Conservation (phyloP, 441 rosid genomes). For the Aquilaria agallochum region DNA sequence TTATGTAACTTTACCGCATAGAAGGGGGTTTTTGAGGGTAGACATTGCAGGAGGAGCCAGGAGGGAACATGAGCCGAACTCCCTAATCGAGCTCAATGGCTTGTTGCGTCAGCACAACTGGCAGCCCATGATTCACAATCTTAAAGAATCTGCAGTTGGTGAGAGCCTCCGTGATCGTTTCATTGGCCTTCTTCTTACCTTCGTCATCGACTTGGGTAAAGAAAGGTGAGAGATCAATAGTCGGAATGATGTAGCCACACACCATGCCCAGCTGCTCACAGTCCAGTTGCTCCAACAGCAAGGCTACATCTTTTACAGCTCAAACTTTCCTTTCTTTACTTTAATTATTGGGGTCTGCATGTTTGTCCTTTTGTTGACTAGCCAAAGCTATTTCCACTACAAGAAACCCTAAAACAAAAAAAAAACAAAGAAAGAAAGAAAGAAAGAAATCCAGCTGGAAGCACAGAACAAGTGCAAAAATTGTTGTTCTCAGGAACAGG, state of each 20-base stretch:
- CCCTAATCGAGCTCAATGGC: slow-evolving; percentile 35
- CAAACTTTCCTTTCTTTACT: too few relatives aligned
- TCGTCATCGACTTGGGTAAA: slow-evolving; percentile 24
- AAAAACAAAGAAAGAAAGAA: too few relatives aligned
- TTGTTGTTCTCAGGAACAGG: too few relatives aligned
- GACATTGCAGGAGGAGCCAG: slow-evolving; percentile 38
- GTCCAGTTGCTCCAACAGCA: too few relatives aligned
- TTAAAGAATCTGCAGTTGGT: slow-evolving; percentile 46
- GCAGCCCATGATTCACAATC: slow-evolving; percentile 41
- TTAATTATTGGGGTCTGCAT: too few relatives aligned
- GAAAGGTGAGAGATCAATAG: slow-evolving; percentile 39
- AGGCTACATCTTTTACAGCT: too few relatives aligned
- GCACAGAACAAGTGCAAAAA: neutral
- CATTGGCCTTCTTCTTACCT: slow-evolving; percentile 27
- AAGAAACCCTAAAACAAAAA: too few relatives aligned
- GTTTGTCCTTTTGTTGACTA: neutral
- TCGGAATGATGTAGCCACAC: slow-evolving; percentile 28
- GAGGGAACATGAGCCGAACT: slow-evolving; percentile 34
- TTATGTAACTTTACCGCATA: too few relatives aligned
- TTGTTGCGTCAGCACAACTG: slow-evolving; percentile 22
- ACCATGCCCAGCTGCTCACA: neutral
- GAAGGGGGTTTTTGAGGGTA: slow-evolving; percentile 43
- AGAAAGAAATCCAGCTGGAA: neutral
- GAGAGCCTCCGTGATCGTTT: slow-evolving; percentile 34
- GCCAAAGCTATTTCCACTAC: too few relatives aligned